Percentiles rank a stretch among this genome's conserved stretches.
These are phyloP conservation scores for Raddia distichophylla DNA, from an alignment of 176 grass and related monocot species.

Conservation along the genomic window DNA sequence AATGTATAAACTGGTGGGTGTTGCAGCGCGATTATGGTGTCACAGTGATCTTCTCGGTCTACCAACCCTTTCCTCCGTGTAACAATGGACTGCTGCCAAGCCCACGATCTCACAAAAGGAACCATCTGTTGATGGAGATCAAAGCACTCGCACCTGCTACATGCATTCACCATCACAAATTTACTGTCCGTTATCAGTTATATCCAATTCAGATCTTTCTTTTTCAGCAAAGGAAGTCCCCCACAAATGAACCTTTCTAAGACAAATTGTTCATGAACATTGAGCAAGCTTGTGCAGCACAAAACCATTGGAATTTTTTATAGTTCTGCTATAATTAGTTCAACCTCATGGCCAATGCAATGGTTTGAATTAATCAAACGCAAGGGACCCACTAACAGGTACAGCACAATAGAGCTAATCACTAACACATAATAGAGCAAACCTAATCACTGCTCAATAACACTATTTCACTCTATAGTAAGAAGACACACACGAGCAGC, in stretches of 20 bases:
- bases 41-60: slow-evolving; percentile 41
- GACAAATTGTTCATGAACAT: background rate
- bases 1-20: slow-evolving; percentile 75
- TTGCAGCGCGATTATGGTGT: slow-evolving; percentile 71
- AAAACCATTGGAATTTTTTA: background rate
- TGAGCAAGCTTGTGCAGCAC: background rate
- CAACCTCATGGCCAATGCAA: background rate
- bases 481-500: background rate
- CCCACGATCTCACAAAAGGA: slow-evolving; percentile 52
- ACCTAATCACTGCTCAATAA: background rate
- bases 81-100: slow-evolving; percentile 69
- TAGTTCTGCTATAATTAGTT: background rate
- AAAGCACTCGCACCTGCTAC: slow-evolving; percentile 39
- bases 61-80: slow-evolving; percentile 52
- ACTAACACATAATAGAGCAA: background rate
- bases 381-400: no score
- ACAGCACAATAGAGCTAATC: no score
- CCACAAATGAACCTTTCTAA: background rate
- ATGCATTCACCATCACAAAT: background rate
- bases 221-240: no score
- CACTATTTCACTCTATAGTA: background rate
- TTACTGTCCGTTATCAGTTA: background rate
- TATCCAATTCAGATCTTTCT: background rate
- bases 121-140: slow-evolving; percentile 45
- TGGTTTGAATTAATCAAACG: slow-evolving; percentile 2